These are phyloP conservation scores for Epichloe amarillans DNA, from an alignment of 2,329 filamentous ascomycete genomes.

Conservation along the genomic window DNA sequence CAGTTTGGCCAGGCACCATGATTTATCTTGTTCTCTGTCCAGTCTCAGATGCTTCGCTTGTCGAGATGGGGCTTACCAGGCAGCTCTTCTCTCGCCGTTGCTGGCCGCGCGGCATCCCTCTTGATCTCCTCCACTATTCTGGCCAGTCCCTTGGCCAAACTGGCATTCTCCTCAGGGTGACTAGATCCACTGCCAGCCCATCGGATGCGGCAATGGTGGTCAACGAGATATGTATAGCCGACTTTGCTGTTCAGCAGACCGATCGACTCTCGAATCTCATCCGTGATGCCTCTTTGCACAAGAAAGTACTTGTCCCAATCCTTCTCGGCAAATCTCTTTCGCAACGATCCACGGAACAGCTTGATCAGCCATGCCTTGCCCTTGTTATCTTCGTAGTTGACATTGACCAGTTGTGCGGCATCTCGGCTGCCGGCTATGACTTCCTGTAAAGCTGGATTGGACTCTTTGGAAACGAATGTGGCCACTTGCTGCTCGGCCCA, in stretches of 20 bases:
- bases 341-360: constrained; percentile 41
- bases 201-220: constrained; percentile 74
- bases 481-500: constrained; percentile 78
- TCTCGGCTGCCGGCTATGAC: constrained; percentile 41
- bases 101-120: constrained; percentile 21
- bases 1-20: neutral
- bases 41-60: constrained; percentile 10
- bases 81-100: constrained; percentile 20
- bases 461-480: constrained; percentile 51
- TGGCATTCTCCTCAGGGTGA: constrained; percentile 50
- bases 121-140: constrained; percentile 48
- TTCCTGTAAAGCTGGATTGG: constrained; percentile 57
- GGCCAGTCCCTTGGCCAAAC: constrained; percentile 50
- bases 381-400: constrained; percentile 78
- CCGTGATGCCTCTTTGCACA: constrained; percentile 42
- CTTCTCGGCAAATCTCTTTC: constrained; percentile 33
- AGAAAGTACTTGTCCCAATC: constrained; percentile 51
- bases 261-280: constrained; percentile 48
- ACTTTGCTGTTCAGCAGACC: constrained; percentile 79
- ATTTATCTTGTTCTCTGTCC: neutral
- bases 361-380: constrained; percentile 48
- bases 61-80: constrained; percentile 19
- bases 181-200: constrained; percentile 79
- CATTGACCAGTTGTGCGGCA: constrained; percentile 60
- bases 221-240: constrained; percentile 85